These are phyloP conservation scores for Phytopythium oedochilum DNA, from an alignment of 352 stramenopile species.

Conservation along the genomic window DNA sequence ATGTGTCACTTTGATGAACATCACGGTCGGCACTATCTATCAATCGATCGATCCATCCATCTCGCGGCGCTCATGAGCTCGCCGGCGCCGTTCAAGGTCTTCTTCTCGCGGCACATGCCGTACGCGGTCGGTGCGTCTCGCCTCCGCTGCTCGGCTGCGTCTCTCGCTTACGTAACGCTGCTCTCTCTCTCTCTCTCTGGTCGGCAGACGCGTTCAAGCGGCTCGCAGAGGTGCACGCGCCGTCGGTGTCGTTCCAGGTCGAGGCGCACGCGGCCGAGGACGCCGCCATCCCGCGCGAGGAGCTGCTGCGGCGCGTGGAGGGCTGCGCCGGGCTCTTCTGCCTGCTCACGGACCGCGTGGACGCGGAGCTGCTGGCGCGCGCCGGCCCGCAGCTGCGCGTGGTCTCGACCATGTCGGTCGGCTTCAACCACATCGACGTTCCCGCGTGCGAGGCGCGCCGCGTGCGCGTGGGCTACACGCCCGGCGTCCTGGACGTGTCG, in stretches of 20 bases:
- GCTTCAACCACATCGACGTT: slow-evolving; percentile 90
- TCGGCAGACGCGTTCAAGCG: slow-evolving; percentile 30
- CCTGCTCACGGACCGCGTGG: slow-evolving; percentile 65
- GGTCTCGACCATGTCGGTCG: slow-evolving; percentile 87
- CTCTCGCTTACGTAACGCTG: not conserved
- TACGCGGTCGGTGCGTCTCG: slow-evolving; percentile 64
- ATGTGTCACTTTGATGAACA: too few species aligned
- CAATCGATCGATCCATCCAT: too few species aligned
- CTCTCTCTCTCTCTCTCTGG: not conserved
- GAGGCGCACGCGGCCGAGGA: slow-evolving; percentile 22
- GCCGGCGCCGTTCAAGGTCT: slow-evolving; percentile 33
- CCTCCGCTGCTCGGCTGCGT: too few species aligned
- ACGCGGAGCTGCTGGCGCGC: slow-evolving; percentile 53
- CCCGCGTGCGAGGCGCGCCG: slow-evolving; percentile 55
- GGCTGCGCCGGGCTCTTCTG: slow-evolving; percentile 57
- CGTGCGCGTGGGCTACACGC: slow-evolving; percentile 82
- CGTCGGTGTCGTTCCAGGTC: slow-evolving; percentile 13
- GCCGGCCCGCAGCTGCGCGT: slow-evolving; percentile 55
- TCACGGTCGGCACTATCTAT: too few species aligned
- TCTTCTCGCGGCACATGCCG: slow-evolving; percentile 68
- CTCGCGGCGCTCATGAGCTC: too few species aligned
- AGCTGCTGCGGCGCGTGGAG: slow-evolving; percentile 44
- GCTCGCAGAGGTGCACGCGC: slow-evolving; percentile 13
- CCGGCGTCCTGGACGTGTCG: slow-evolving; percentile 79
- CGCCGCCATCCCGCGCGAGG: slow-evolving; percentile 29